Evolutionary conservation across 2,329 filamentous ascomycete species (phyloP), one percentile per base, ranked within the genome.

Genomic region (Zymoseptoria crescenta): DNA sequence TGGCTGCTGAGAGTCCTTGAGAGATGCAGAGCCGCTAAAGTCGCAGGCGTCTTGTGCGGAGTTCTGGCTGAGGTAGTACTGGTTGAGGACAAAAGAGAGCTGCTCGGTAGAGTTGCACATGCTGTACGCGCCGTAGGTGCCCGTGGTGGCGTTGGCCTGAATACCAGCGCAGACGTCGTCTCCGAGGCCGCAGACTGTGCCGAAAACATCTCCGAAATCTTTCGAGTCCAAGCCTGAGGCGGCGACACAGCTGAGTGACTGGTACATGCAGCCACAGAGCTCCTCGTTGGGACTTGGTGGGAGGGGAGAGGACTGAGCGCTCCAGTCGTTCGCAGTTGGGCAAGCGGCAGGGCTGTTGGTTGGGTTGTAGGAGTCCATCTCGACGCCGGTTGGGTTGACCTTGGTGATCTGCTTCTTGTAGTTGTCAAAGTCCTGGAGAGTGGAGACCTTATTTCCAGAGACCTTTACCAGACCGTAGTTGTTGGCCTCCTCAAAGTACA

Each of bases 401-500:
- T 82, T 83, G 64, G 81, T 81, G 66, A 96, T 84, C 73, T 89
- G 82, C 65, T 79, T 83, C 67, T 85, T 84, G 57, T 96, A 83
- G 61, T 84, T 81, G 59, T 81, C 81, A 77, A 89, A 99, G 77
- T 96, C 89, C 45, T 84, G 75, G 68, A 90, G 81, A 64, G 86
- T 88, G 64, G 76, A 81, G 64, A 87, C 88, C 50, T 77, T 77
- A 70, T 79, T 77, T 69, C 82, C 81, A 54, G 77, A 72, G 61
- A 90, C 73, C 60, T 81, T 75, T 61, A 92, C 87, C 51, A 96
- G 83, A 76, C 88, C 94, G 71, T 90, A 99, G 74, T 96, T 80
- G 79, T 97, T 97, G 61, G 74, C 79, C 75, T 96, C 92, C 79
- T 96, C 83, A 79, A 91, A 93, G 81, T 94, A 99, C 91, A 96